Base-by-base conservation (phyloP, 352 stramenopile genomes). In the Globisporangium cederbergense region DNA sequence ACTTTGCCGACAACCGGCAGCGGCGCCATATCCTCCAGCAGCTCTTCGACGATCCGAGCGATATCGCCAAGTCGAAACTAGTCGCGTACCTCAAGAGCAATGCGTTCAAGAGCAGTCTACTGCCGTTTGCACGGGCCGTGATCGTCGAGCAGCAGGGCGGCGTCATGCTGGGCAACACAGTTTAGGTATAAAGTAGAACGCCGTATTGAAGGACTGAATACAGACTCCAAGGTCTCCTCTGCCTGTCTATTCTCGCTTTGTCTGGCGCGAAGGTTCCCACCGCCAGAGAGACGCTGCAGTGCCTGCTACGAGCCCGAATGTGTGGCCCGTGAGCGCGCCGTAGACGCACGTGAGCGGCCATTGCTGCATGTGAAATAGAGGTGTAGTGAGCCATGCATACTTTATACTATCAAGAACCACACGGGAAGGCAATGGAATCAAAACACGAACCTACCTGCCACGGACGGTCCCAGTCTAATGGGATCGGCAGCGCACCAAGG, bases 321-420 rank as follows among this genome's bases (percentile, higher is more conserved):
- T 71, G 52, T 86, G 70, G 3, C 82, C 84, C 13, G 77, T 56
- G 14, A 91, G 60, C 8, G 76, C 68, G 13, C 87, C 83, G 62
- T 94, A 96, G 22, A 91, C 79, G 70, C 87, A 96, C 36, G 87
- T 90, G 30, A 94, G 67, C 3, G 87, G 87, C 85, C 87, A 96
- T 90, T 93, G 83, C 87, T 93, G 64, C 43, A 32, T n/a, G 58
- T 2, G 40, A n/a, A 43, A n/a, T 13, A 45, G 32, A 56, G 1
- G 3, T 4, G 20, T 11, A 20, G 55, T 40, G 40, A 34, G 18
- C 4, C 1, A 28, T 42, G 22, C 18, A n/a, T 43, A 20, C 18
- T 38, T 18, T 28, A 28, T 1, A 28, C 25, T 28, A 28, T 28
- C 25, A 28, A 28, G 25, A 28, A 28, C 25, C 25, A 28, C 25